Percentiles rank a stretch among this genome's conserved stretches.
phyloP scores from a whole-genome alignment of 305 asterid genomes.

The Fraxinus paxiana region DNA sequence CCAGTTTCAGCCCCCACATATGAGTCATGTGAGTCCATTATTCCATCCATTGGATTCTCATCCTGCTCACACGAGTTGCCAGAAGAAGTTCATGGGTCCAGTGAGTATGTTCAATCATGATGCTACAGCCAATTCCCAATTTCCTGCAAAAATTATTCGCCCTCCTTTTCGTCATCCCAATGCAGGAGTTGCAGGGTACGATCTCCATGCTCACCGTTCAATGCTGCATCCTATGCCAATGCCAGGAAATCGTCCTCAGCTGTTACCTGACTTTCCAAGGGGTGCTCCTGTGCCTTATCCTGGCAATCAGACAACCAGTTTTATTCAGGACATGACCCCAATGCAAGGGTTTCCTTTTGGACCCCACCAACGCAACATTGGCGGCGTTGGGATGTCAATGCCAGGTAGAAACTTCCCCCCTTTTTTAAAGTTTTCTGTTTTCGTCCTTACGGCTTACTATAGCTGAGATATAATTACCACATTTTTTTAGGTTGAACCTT shows the following conservation, averaged over 20 bases:
- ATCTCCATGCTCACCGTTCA: constrained; percentile 50
- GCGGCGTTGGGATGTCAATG: constrained; percentile 49
- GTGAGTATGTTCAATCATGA: constrained; percentile 48
- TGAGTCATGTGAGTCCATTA: constrained; percentile 53
- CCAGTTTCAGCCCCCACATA: constrained; percentile 50
- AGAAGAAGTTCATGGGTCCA: constrained; percentile 50
- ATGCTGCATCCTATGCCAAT: constrained; percentile 67
- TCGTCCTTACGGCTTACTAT: background rate
- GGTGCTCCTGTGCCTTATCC: constrained; percentile 46
- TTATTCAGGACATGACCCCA: constrained; percentile 52
- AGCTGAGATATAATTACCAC: background rate
- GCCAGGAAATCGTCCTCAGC: constrained; percentile 51
- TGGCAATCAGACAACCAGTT: constrained; percentile 49
- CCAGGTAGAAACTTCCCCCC: constrained; percentile 46
- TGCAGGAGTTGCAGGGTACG: constrained; percentile 53
- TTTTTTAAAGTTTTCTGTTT: background rate
- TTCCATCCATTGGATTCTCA: constrained; percentile 58
- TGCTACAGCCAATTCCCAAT: constrained; percentile 50
- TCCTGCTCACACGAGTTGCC: constrained; percentile 52
- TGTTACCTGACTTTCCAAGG: constrained; percentile 47
- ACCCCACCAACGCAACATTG: constrained; percentile 46
- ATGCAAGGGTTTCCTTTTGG: constrained; percentile 62
- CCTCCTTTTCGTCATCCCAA: constrained; percentile 59
- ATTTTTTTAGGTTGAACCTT: background rate
- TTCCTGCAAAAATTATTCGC: constrained; percentile 41